Evolutionary conservation across 352 stramenopile genomes (phyloP), one percentile per base, ranked within the genome.

Genomic region (Globisporangium perplexum): DNA sequence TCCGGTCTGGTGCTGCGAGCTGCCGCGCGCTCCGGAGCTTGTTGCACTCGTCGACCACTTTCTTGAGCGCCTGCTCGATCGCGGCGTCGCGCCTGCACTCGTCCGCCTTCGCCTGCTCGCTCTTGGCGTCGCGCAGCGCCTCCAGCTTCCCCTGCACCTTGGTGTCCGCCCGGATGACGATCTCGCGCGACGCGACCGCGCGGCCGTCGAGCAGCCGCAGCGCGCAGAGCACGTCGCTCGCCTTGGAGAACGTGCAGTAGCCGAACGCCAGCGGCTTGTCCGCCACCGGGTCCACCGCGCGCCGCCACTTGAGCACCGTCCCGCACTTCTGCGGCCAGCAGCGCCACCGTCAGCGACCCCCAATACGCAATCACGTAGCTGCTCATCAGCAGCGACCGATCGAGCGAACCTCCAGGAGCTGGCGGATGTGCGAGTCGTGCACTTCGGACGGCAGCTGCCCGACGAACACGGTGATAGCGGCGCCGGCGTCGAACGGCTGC

Each of bases 391-490:
- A 30, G 3, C 26, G 26, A 35, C 15, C n/a, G n/a, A n/a, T n/a
- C n/a, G n/a, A 18, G 28, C 28, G 17, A 28, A 59, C 63, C 68
- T 78, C 72, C 11, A 83, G 70, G n/a, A 83, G 52, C 50, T 74
- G 65, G 30, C 72, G 72, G 46, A 83, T 67, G 65, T 78, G 71
- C 35, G 63, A 71, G 55, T 83, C 72, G 52, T 77, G 70, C 14
- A 83, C 55, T 64, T 80, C 70, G 14, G 62, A 60, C 12, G 72
- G 72, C n/a, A 83, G 42, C 48, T 83, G 75, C 43, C 72, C 72
- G 20, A 83, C 68, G 62, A 83, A 83, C 43, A 80, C 62, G 33
- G 63, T 74, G 28, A 79, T 47, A 24, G 68, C 60, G 14, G 57
- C 69, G 4, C 62, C 62, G 17, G 75, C 69, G 43, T 55, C 49